A percentile compares a stretch with the other conserved stretches of the same genome.
phyloP scores from a whole-genome alignment of 768 basidiomycete species.

The Fomitopsis serialis region DNA sequence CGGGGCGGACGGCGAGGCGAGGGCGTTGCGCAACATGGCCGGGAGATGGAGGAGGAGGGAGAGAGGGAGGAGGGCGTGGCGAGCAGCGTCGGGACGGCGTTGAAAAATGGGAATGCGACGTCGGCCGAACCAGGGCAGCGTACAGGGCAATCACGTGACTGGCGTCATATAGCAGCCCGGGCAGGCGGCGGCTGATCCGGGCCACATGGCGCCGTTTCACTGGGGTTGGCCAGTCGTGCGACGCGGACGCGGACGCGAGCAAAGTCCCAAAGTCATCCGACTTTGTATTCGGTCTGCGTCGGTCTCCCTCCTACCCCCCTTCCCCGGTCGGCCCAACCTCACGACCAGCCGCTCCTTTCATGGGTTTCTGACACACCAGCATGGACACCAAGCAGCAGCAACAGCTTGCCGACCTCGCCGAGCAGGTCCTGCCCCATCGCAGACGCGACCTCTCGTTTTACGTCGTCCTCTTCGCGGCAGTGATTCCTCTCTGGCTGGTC shows the following conservation, averaged over 20 bases:
- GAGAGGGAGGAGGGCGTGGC: constrained; percentile 4
- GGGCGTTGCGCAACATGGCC: constrained; percentile 63
- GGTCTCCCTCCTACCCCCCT: background rate
- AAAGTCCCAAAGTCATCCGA: background rate
- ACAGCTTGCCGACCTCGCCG: constrained; percentile 18
- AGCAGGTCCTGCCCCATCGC: constrained; percentile 29
- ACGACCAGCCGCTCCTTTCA: background rate
- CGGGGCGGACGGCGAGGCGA: constrained; percentile 52
- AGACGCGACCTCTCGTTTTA: constrained; percentile 50
- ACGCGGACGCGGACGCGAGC: background rate
- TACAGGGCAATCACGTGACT: background rate
- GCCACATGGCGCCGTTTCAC: background rate
- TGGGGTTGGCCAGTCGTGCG: background rate
- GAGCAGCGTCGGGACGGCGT: constrained; percentile 4
- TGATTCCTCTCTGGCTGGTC: constrained; percentile 61
- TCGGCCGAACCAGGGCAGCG: constrained; percentile 16
- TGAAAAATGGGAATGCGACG: constrained; percentile 4
- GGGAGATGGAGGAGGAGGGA: constrained; percentile 28
- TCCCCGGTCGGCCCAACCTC: background rate
- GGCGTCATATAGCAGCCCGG: background rate
- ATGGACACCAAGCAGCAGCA: background rate
- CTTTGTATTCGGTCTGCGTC: background rate
- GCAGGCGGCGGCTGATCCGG: background rate
- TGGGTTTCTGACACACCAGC: background rate
- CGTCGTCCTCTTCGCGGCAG: constrained; percentile 46